These are phyloP conservation scores for Pugionium dolabratum DNA, from an alignment of 345 rosid genomes.

Conservation along the genomic window DNA sequence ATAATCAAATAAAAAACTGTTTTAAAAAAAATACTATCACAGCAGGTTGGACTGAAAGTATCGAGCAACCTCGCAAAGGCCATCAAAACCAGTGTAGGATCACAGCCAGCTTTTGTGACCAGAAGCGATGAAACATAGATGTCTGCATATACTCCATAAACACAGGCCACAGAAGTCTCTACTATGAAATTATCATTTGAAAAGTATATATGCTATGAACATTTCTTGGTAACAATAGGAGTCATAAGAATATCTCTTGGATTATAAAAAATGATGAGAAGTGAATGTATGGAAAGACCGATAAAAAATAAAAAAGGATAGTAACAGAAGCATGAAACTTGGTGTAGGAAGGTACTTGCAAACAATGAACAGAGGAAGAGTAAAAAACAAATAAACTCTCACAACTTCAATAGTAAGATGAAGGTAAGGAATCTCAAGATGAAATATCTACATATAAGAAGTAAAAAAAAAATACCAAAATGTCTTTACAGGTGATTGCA, in stretches of 20 bases:
- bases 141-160: slow-evolving; percentile 29
- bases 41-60: slow-evolving; percentile 16
- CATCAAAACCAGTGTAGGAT: slow-evolving; percentile 22
- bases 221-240: slow-evolving; percentile 1
- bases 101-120: slow-evolving; percentile 15
- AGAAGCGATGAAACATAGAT: slow-evolving; percentile 15
- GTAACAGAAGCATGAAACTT: background rate
- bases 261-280: background rate
- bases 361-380: slow-evolving; percentile 18
- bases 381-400: slow-evolving; percentile 5
- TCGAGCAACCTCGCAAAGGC: slow-evolving; percentile 22
- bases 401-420: slow-evolving; percentile 7
- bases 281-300: background rate
- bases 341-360: slow-evolving; percentile 5
- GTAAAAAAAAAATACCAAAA: slow-evolving; percentile 5
- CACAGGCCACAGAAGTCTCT: slow-evolving; percentile 9
- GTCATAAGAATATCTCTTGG: background rate
- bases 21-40: slow-evolving; percentile 22
- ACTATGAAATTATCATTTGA: slow-evolving; percentile 20
- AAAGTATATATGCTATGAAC: background rate
- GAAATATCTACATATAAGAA: background rate
- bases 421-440: slow-evolving; percentile 14
- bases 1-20: background rate
- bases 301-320: background rate
- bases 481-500: background rate